Conservation (phyloP, 2,329 filamentous ascomycete species). For the Davidsoniella neocaledoniae region DNA sequence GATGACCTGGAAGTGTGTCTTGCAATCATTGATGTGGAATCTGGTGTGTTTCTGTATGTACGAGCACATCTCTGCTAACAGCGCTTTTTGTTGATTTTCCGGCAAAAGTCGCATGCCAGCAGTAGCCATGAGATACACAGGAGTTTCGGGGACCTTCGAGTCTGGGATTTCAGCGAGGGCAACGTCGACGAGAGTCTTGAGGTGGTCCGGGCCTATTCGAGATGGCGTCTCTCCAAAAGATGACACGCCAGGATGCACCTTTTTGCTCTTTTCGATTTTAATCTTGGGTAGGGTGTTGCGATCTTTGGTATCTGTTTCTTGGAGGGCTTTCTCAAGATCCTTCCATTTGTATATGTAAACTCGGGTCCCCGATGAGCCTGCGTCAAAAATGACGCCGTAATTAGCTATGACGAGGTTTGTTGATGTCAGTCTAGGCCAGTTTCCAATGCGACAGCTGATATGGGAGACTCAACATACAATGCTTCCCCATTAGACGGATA, state of each 20-base stretch:
- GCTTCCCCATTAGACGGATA: constrained; percentile 20
- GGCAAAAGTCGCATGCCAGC: constrained; percentile 84
- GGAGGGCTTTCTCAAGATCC: constrained; percentile 40
- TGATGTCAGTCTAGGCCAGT: background rate
- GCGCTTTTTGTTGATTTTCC: constrained; percentile 49
- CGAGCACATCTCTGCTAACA: constrained; percentile 64
- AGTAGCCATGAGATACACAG: constrained; percentile 87
- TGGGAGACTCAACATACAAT: constrained; percentile 17
- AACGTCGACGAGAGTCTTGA: constrained; percentile 64
- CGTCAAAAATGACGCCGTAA: constrained; percentile 92
- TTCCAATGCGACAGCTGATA: background rate
- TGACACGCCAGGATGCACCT: constrained; percentile 85
- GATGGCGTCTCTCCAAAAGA: constrained; percentile 67
- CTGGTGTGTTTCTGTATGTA: constrained; percentile 62
- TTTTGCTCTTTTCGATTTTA: constrained; percentile 76
- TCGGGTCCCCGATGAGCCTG: constrained; percentile 91
- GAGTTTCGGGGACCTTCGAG: constrained; percentile 64
- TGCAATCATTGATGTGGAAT: constrained; percentile 82
- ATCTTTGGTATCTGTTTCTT: constrained; percentile 13
- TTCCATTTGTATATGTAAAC: constrained; percentile 92
- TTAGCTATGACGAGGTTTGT: background rate
- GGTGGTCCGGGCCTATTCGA: constrained; percentile 64
- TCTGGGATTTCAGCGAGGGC: constrained; percentile 63
- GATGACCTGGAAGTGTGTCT: constrained; percentile 81
- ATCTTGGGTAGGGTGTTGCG: constrained; percentile 52